These are phyloP conservation scores for Phytopythium vexans DNA, from an alignment of 352 stramenopile genomes.

Conservation along the genomic window DNA sequence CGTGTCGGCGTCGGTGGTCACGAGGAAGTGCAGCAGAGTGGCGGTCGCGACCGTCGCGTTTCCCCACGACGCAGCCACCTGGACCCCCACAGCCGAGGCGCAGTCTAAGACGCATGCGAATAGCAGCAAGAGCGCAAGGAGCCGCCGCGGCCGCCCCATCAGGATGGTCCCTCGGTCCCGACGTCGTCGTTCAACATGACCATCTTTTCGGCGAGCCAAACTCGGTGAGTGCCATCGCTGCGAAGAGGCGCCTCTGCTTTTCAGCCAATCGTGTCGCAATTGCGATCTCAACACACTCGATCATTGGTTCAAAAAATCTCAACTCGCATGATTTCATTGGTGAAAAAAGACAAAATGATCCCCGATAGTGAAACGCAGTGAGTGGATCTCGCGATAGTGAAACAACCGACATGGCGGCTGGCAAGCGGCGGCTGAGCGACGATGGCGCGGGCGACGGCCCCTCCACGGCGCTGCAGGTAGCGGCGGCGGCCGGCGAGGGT, in stretches of 20 bases:
- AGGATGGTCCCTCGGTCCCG: neutral
- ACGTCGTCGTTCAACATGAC: no score
- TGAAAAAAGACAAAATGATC: neutral
- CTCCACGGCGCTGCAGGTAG: neutral
- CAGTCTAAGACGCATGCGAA: neutral
- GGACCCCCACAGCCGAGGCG: neutral
- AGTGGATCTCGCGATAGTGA: neutral
- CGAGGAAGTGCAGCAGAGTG: conserved; percentile 12
- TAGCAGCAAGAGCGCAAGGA: conserved; percentile 2
- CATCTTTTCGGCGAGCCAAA: no score
- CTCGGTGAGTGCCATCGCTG: neutral
- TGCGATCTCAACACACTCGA: no score
- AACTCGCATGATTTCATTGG: neutral
- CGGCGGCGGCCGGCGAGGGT: conserved; percentile 13
- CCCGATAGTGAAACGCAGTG: neutral
- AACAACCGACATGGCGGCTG: neutral
- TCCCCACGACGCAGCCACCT: conserved; percentile 10
- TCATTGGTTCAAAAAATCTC: neutral
- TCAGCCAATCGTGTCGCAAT: no score
- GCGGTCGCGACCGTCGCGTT: conserved; percentile 24
- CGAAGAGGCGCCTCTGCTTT: neutral
- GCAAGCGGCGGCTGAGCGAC: conserved; percentile 19
- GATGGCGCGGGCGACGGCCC: conserved; percentile 3
- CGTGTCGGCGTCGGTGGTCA: conserved; percentile 21
- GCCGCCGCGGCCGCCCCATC: neutral